A percentile compares a stretch with the other conserved stretches of the same genome.
These are phyloP conservation scores for Hymenoscyphus occultus DNA, from an alignment of 2,329 filamentous ascomycete species.

Conservation along the genomic window DNA sequence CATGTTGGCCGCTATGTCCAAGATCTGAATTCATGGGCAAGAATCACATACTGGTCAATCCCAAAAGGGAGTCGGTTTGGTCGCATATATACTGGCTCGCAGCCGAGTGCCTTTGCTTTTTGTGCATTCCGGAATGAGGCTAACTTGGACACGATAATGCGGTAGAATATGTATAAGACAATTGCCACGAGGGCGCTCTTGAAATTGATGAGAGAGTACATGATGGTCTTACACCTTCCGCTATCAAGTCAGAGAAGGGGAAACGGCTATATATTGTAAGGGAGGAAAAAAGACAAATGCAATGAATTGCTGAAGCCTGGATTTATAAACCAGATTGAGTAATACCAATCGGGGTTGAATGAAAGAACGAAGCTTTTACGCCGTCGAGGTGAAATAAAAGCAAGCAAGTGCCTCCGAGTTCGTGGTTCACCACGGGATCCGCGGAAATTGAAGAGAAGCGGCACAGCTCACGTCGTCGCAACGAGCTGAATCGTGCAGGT, in stretches of 20 bases:
- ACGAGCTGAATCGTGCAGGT: too few species aligned
- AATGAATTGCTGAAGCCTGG: neutral
- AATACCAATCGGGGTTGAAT: neutral
- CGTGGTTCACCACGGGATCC: too few species aligned
- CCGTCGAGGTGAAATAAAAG: too few species aligned
- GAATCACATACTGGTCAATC: constrained; percentile 23
- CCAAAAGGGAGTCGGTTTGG: constrained; percentile 23
- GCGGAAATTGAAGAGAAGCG: too few species aligned
- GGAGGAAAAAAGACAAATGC: neutral
- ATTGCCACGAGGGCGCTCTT: neutral
- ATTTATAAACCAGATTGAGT: neutral
- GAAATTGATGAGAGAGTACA: neutral
- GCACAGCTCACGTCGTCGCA: too few species aligned
- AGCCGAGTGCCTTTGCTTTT: constrained; percentile 22
- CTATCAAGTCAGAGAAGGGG: neutral
- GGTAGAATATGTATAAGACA: neutral
- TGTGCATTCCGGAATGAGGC: constrained; percentile 14
- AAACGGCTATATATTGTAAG: neutral
- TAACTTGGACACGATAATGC: neutral
- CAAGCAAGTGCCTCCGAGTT: too few species aligned
- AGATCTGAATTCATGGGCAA: constrained; percentile 23
- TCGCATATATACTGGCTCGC: constrained; percentile 22
- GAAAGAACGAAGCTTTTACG: too few species aligned
- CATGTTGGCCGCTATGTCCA: constrained; percentile 5
- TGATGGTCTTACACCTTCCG: neutral